phyloP scores from a whole-genome alignment of 352 stramenopile species.

The Phytophthora chlamydospora region DNA sequence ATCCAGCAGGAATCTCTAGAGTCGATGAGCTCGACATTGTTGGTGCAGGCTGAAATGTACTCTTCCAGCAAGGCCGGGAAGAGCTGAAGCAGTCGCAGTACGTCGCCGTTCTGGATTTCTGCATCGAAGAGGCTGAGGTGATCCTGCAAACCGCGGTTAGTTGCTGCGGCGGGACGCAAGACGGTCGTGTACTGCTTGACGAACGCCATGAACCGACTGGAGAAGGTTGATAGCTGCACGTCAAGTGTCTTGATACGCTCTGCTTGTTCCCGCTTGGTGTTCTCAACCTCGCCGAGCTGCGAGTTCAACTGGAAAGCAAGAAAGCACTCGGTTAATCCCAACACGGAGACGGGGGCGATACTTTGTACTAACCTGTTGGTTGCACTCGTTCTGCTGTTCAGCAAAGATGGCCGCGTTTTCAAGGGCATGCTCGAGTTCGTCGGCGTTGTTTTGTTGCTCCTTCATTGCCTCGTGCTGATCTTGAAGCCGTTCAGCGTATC shows the following conservation, averaged over 20 bases:
- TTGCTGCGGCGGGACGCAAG: slow-evolving; percentile 19
- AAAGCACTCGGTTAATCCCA: neutral
- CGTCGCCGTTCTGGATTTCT: slow-evolving; percentile 39
- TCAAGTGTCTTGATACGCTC: slow-evolving; percentile 18
- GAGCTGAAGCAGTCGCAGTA: slow-evolving; percentile 52
- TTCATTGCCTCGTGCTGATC: slow-evolving; percentile 21
- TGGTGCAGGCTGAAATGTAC: slow-evolving; percentile 28
- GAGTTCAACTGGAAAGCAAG: slow-evolving; percentile 13
- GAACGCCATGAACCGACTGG: slow-evolving; percentile 20
- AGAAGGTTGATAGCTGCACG: slow-evolving; percentile 18
- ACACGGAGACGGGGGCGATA: neutral
- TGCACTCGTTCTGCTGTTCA: slow-evolving; percentile 48
- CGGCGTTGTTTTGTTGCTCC: slow-evolving; percentile 13
- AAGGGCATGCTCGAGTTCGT: slow-evolving; percentile 29
- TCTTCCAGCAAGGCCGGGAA: slow-evolving; percentile 61
- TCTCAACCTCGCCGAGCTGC: slow-evolving; percentile 24
- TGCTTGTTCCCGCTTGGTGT: slow-evolving; percentile 17
- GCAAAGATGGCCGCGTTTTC: slow-evolving; percentile 33
- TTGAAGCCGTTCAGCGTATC: slow-evolving; percentile 18
- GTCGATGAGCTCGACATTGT: neutral
- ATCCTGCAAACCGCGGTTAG: slow-evolving; percentile 22
- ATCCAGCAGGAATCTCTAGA: neutral
- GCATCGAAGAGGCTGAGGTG: slow-evolving; percentile 20
- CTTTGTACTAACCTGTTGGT: slow-evolving; percentile 32
- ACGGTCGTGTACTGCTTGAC: slow-evolving; percentile 28